phyloP scores from a whole-genome alignment of 257 asterid genomes.

The Solanum virginianum region DNA sequence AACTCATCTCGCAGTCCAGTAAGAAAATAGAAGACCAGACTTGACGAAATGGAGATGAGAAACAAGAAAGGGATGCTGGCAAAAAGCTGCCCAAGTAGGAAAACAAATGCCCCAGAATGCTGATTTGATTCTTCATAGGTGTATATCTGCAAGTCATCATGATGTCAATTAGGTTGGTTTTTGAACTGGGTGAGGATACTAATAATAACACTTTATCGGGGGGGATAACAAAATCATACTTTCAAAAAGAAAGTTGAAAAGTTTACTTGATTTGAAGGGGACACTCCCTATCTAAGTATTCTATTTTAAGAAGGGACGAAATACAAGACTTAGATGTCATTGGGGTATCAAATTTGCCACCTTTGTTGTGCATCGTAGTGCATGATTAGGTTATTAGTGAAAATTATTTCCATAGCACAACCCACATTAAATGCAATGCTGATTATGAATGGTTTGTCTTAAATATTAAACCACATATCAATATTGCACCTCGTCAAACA shows the following conservation, averaged over 20 bases:
- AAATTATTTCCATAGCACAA: not conserved
- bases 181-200: not conserved
- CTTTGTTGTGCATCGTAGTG: not conserved
- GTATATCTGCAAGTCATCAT: conserved; percentile 42
- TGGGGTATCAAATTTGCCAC: not conserved
- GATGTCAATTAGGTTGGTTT: not conserved
- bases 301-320: not conserved
- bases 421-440: not conserved
- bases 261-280: not conserved
- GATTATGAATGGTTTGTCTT: not conserved
- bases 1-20: conserved; percentile 73
- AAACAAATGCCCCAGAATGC: conserved; percentile 78
- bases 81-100: conserved; percentile 71
- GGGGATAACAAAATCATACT: not conserved
- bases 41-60: conserved; percentile 83
- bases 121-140: conserved; percentile 67
- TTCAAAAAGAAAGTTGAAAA: not conserved
- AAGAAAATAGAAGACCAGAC: conserved; percentile 86
- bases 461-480: not conserved
- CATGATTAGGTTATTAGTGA: not conserved
- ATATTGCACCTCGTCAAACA: not conserved
- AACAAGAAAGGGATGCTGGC: conserved; percentile 87
- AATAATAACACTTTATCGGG: not conserved
- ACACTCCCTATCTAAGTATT: not conserved
- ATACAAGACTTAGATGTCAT: not conserved